Conservation (phyloP, 108 stramenopile genomes). For the Aurantiochytrium sp. region DNA sequence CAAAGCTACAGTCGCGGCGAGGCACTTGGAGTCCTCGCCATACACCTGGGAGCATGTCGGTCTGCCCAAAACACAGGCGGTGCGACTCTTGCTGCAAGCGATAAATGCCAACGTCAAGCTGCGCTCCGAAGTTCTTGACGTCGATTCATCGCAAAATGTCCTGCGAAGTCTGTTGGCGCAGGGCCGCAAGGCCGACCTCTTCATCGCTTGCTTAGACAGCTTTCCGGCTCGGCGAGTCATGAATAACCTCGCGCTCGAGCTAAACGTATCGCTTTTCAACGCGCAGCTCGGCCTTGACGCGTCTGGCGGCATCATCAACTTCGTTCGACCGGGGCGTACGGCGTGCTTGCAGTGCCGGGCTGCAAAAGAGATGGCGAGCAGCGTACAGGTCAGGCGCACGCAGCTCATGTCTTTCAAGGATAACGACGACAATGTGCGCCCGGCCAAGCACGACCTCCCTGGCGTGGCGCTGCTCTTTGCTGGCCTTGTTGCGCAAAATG, state of each 20-base stretch:
- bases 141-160: not conserved
- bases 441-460: not conserved
- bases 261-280: not conserved
- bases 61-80: conserved; percentile 4
- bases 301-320: not conserved
- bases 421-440: not conserved
- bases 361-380: conserved; percentile 28
- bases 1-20: not conserved
- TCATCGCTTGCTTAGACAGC: not conserved
- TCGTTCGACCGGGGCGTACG: not conserved
- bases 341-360: not conserved
- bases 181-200: not conserved
- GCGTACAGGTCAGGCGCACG: not conserved
- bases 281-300: not conserved
- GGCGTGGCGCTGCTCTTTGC: not conserved
- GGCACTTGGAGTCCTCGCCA: not conserved
- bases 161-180: not conserved
- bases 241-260: not conserved
- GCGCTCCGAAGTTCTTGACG: not conserved
- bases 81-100: not conserved
- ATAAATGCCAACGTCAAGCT: not conserved
- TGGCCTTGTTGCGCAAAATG: conserved; percentile 8
- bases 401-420: not conserved
- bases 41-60: not conserved
- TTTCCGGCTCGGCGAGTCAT: not conserved